Evolutionary conservation across 2,329 filamentous ascomycete species (phyloP).

Genomic region (Xylaria sp.): DNA sequence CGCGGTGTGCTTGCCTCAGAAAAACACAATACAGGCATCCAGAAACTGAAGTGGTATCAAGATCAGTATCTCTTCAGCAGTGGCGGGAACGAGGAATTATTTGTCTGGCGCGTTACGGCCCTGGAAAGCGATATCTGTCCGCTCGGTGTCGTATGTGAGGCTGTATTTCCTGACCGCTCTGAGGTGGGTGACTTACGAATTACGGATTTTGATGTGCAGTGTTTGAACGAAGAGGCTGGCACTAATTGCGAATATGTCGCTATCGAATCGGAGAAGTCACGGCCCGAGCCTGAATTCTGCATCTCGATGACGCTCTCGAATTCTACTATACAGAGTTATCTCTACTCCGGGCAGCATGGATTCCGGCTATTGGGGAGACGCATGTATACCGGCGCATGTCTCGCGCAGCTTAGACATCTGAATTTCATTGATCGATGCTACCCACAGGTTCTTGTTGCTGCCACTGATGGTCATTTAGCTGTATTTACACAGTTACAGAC

Average conservation of each 20-base stretch:
- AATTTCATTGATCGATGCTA: constrained; percentile 38
- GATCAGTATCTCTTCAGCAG: constrained; percentile 83
- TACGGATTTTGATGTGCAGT: constrained; percentile 75
- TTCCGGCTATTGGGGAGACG: constrained; percentile 65
- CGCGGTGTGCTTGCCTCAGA: constrained; percentile 73
- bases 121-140: constrained; percentile 62
- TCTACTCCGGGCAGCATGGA: constrained; percentile 54
- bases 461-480: constrained; percentile 82
- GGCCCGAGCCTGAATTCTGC: constrained; percentile 54
- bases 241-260: constrained; percentile 41
- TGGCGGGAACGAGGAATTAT: constrained; percentile 88
- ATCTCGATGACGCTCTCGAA: constrained; percentile 85
- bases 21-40: constrained; percentile 84
- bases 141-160: constrained; percentile 67
- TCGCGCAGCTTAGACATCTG: constrained; percentile 72
- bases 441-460: constrained; percentile 69
- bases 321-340: constrained; percentile 75
- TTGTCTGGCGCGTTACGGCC: constrained; percentile 76
- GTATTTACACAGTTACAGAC: constrained; percentile 59
- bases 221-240: constrained; percentile 39
- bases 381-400: constrained; percentile 76
- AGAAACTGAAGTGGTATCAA: constrained; percentile 80
- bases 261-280: background rate
- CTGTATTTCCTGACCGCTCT: constrained; percentile 61
- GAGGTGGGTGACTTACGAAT: constrained; percentile 77